Evolutionary conservation across 2,329 filamentous ascomycete species (phyloP), one percentile per base, ranked within the genome.

Genomic region (Cladosporium sp.): DNA sequence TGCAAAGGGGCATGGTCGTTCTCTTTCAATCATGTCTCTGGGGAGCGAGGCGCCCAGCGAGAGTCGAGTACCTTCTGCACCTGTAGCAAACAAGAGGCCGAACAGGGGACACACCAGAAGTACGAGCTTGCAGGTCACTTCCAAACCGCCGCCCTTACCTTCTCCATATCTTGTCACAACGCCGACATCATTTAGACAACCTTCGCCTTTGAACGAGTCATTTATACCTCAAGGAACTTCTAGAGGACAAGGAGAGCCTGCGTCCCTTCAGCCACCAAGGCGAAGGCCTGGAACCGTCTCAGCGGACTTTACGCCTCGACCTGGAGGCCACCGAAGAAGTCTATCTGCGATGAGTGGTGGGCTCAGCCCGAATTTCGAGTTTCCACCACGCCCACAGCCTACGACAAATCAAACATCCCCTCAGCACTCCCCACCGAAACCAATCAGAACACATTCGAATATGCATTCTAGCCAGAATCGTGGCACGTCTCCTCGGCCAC

Each of bases 61-160:
- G 19, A 43, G 47, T 5, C 51, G 56, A 20, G 32, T 4, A 17
- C 57, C 56, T 5, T 41, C 50, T 20, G 42, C 50, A 29, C 47
- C 50, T 13, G 22, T 47, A 11, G 13, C 30, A 20, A 58, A 63
- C 8, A 64, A 65, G 45, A 77, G 81, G 47, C 78, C 81, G 17
- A 65, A 63, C 15, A 82, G 82, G 59, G 80, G 84, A 4, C 90
- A 96, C 73, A 82, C 78, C 42, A 80, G 90, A 47, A 89, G 89
- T 32, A 82, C 88, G 19, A 96, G 90, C 72, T 71, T 95, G 53
- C 90, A 95, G 66, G 85, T 92, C 58, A 66, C 82, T 56, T 74
- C 83, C 41, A 76, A 50, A 43, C 50, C 56, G 20, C 50, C 55
- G 15, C 37, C 48, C 11, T 45, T 52, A 41, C 40, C 24, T 13